Percentiles rank a stretch among this genome's conserved stretches.
Conservation (phyloP, 495 filamentous ascomycete genomes). For the Staphylotrichum tortipilum region DNA sequence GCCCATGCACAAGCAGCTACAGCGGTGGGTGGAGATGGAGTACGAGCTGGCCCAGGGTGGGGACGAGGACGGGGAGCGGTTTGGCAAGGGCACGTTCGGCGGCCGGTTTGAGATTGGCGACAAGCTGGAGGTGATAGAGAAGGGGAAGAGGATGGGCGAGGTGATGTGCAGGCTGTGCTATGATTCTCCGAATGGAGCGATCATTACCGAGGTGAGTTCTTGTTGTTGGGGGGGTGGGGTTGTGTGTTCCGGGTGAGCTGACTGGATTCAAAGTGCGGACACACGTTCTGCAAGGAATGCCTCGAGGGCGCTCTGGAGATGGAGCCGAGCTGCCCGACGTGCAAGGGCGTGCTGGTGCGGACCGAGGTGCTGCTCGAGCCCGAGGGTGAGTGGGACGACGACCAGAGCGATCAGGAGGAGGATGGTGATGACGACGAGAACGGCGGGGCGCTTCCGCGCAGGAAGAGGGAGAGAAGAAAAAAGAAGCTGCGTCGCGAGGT, state of each 20-base stretch:
- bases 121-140: background rate
- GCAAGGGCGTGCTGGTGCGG: no score
- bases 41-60: background rate
- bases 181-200: background rate
- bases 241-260: no score
- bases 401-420: no score
- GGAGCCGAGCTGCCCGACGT: background rate
- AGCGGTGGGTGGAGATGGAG: constrained; percentile 1
- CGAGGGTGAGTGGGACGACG: no score
- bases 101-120: background rate
- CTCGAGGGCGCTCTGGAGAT: background rate
- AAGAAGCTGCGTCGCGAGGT: background rate
- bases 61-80: background rate
- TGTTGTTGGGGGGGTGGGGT: background rate
- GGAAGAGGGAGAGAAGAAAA: background rate
- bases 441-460: background rate
- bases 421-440: background rate
- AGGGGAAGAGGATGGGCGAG: background rate
- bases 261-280: background rate
- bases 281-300: background rate
- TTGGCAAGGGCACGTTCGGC: background rate
- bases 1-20: background rate
- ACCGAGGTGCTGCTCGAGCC: no score
- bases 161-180: background rate
- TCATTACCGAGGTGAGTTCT: background rate